A percentile compares a stretch with the other conserved stretches of the same genome.
These are phyloP conservation scores for Cydonia oblonga DNA, from an alignment of 331 rosid genomes.

Conservation along the genomic window DNA sequence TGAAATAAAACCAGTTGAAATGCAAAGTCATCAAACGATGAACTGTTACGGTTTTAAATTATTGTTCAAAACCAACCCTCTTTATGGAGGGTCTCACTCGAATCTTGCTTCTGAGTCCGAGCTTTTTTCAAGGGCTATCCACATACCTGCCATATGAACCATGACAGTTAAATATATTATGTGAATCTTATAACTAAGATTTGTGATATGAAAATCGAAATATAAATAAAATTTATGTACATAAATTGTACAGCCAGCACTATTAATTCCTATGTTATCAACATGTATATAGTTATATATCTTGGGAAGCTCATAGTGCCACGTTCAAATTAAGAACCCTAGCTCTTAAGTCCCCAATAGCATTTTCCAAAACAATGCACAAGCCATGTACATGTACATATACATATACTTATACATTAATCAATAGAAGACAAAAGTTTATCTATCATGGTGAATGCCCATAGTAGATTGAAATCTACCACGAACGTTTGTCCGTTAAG, in stretches of 20 bases:
- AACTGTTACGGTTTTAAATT: too few relatives aligned
- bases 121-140: neutral
- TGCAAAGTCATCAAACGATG: too few relatives aligned
- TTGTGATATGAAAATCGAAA: neutral
- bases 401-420: too few relatives aligned
- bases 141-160: neutral
- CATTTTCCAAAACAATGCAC: neutral
- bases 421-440: too few relatives aligned
- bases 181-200: neutral
- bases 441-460: too few relatives aligned
- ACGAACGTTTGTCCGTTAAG: too few relatives aligned
- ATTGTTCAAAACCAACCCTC: too few relatives aligned
- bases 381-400: too few relatives aligned
- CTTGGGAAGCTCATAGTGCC: neutral
- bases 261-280: neutral
- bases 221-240: neutral
- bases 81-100: too few relatives aligned
- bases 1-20: too few relatives aligned
- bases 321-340: neutral
- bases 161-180: too few relatives aligned
- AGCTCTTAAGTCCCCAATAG: neutral
- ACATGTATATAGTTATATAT: neutral
- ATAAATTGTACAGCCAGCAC: neutral
- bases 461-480: too few relatives aligned
- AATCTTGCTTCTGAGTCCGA: neutral